A percentile compares a stretch with the other conserved stretches of the same genome.
Evolutionary conservation across 2,329 filamentous ascomycete species (phyloP).

Genomic region (Parasarocladium wereldwijsianum): DNA sequence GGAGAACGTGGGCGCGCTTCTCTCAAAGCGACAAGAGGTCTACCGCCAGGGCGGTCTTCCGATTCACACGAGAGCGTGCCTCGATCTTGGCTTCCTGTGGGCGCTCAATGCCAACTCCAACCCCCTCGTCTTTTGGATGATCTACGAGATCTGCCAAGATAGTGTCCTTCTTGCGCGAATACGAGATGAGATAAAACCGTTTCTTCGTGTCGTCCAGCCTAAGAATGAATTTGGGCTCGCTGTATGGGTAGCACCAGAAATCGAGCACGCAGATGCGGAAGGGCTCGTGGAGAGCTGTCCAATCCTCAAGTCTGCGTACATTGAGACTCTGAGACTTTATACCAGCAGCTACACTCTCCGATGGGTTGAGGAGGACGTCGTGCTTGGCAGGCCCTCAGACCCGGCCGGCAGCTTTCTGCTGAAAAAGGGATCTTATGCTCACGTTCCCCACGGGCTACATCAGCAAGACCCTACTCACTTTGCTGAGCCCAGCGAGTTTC

Average conservation of each 20-base stretch:
- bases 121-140: constrained; percentile 23
- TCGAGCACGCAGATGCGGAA: constrained; percentile 21
- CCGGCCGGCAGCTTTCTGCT: constrained; percentile 13
- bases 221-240: constrained; percentile 19
- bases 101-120: constrained; percentile 23
- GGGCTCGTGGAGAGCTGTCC: constrained; percentile 20
- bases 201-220: constrained; percentile 16
- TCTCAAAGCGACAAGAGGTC: constrained; percentile 15
- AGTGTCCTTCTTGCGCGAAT: constrained; percentile 21
- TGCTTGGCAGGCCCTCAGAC: constrained; percentile 13
- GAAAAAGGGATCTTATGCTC: constrained; percentile 19
- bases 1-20: constrained; percentile 18
- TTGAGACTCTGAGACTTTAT: constrained; percentile 25
- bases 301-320: constrained; percentile 21
- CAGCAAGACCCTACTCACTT: constrained; percentile 19
- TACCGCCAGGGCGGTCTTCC: constrained; percentile 16
- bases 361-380: constrained; percentile 16
- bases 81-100: constrained; percentile 22
- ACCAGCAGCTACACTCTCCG: constrained; percentile 18
- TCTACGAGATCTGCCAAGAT: constrained; percentile 25
- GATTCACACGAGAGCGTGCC: constrained; percentile 16
- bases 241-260: constrained; percentile 18
- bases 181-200: constrained; percentile 21
- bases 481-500: constrained; percentile 20
- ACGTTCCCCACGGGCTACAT: constrained; percentile 18